Percentiles rank a stretch among this genome's conserved stretches.
These are phyloP conservation scores for Hondaea fermentalgiana DNA, from an alignment of 108 stramenopile species.

Conservation along the genomic window DNA sequence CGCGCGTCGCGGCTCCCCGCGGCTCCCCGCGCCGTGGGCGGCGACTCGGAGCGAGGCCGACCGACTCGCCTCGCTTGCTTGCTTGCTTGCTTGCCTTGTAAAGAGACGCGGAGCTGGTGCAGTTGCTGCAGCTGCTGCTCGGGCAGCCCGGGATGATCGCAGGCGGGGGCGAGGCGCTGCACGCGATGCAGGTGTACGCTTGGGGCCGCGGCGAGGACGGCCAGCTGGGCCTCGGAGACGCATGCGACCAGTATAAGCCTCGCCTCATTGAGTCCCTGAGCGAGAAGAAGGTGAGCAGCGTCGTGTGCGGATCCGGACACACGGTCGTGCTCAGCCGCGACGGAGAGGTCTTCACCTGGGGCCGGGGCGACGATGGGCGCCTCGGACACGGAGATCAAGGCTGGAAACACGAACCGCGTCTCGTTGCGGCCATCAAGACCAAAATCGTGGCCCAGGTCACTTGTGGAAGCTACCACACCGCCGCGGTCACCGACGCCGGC, in stretches of 20 bases:
- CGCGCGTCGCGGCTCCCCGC: too few species aligned
- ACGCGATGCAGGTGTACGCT: conserved; percentile 50
- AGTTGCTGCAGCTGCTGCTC: too few species aligned
- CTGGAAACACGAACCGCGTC: conserved; percentile 86
- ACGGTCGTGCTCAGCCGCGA: conserved; percentile 79
- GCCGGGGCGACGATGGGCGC: conserved; percentile 74
- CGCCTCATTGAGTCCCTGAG: conserved; percentile 77
- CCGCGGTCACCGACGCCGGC: conserved; percentile 76
- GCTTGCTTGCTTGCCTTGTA: too few species aligned
- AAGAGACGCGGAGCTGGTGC: too few species aligned
- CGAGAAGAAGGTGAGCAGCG: conserved; percentile 74
- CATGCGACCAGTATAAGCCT: conserved; percentile 72
- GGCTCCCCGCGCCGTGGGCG: too few species aligned
- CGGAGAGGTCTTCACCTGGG: conserved; percentile 88
- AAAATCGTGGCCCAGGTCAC: conserved; percentile 74
- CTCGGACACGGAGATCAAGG: conserved; percentile 87
- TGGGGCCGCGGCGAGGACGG: conserved; percentile 87
- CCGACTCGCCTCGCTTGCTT: too few species aligned
- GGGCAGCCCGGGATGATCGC: too few species aligned
- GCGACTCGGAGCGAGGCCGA: too few species aligned
- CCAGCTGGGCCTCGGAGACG: conserved; percentile 60
- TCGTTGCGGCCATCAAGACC: conserved; percentile 65
- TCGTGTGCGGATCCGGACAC: conserved; percentile 85
- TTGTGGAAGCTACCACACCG: conserved; percentile 86
- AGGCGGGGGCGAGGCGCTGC: too few species aligned